Evolutionary conservation across 2,329 filamentous ascomycete species (phyloP).

Genomic region (Claviceps digitariae): DNA sequence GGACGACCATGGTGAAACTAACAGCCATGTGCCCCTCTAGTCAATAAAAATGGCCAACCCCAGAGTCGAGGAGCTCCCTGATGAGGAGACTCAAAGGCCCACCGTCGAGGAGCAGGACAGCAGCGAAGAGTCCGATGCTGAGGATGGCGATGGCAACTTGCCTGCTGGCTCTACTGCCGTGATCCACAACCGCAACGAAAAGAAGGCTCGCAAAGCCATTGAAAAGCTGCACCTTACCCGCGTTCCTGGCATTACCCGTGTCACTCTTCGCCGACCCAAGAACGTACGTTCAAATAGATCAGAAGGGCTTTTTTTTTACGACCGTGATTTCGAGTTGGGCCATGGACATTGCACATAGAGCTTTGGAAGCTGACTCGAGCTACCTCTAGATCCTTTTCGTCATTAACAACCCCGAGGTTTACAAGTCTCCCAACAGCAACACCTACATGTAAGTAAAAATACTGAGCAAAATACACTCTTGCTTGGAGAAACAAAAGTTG

Average conservation of each 20-base stretch:
- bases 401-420: conserved; percentile 98
- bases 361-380: conserved; percentile 11
- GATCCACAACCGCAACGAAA: conserved; percentile 98
- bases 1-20: conserved; percentile 2
- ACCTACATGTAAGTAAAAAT: conserved; percentile 80
- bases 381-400: conserved; percentile 81
- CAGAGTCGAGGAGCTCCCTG: conserved; percentile 92
- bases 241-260: conserved; percentile 92
- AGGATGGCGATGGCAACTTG: conserved; percentile 64
- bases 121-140: conserved; percentile 64
- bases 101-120: conserved; percentile 61
- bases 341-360: conserved; percentile 2
- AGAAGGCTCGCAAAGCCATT: conserved; percentile 99
- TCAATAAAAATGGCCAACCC: conserved; percentile 77
- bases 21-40: conserved; percentile 3
- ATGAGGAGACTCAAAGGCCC: conserved; percentile 77
- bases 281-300: conserved; percentile 56
- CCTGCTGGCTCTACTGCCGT: conserved; percentile 79
- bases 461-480: not conserved
- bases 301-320: not conserved
- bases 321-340: not conserved
- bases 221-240: conserved; percentile 96
- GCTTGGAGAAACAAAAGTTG: not conserved
- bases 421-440: conserved; percentile 98
- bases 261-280: conserved; percentile 96